phyloP scores from a whole-genome alignment of 2,329 filamentous ascomycete genomes.

The Pezicula rhizophila region DNA sequence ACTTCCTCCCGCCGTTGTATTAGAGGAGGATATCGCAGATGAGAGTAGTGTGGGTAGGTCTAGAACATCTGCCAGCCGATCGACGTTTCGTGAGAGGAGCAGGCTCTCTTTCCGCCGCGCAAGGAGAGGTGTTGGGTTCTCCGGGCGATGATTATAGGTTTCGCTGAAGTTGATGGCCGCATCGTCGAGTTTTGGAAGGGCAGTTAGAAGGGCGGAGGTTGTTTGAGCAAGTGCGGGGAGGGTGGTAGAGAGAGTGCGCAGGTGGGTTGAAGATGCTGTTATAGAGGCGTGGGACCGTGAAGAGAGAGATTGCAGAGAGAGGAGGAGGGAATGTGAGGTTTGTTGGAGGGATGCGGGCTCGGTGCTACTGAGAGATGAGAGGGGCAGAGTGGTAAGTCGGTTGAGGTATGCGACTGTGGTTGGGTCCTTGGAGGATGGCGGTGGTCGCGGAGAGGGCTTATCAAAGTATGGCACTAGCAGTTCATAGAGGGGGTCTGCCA shows the following conservation, averaged over 20 bases:
- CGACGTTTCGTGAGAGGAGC: slow-evolving; percentile 77
- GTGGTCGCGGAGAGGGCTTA: slow-evolving; percentile 32
- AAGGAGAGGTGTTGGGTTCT: slow-evolving; percentile 58
- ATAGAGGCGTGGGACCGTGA: slow-evolving; percentile 84
- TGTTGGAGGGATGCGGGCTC: slow-evolving; percentile 80
- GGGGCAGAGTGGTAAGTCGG: slow-evolving; percentile 69
- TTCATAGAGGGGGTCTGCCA: slow-evolving; percentile 71
- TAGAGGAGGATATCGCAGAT: slow-evolving; percentile 60
- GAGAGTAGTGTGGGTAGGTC: slow-evolving; percentile 82
- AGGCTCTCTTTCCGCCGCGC: slow-evolving; percentile 72
- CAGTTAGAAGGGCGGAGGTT: slow-evolving; percentile 60
- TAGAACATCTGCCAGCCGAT: slow-evolving; percentile 83
- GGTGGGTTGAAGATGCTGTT: slow-evolving; percentile 71
- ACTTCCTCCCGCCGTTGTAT: slow-evolving; percentile 28
- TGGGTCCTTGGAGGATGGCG: slow-evolving; percentile 39
- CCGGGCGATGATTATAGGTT: slow-evolving; percentile 70
- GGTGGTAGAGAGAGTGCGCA: slow-evolving; percentile 65
- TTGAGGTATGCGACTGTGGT: slow-evolving; percentile 66
- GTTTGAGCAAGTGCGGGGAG: slow-evolving; percentile 65
- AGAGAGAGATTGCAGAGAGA: slow-evolving; percentile 80
- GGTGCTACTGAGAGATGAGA: slow-evolving; percentile 63
- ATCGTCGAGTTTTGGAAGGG: slow-evolving; percentile 72
- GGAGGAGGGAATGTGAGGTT: slow-evolving; percentile 69
- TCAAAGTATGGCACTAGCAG: slow-evolving; percentile 60
- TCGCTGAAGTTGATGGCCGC: slow-evolving; percentile 75